Conservation (phyloP, 371 early-diverging fungal genomes). For the Quaeritorhiza haematococci region DNA sequence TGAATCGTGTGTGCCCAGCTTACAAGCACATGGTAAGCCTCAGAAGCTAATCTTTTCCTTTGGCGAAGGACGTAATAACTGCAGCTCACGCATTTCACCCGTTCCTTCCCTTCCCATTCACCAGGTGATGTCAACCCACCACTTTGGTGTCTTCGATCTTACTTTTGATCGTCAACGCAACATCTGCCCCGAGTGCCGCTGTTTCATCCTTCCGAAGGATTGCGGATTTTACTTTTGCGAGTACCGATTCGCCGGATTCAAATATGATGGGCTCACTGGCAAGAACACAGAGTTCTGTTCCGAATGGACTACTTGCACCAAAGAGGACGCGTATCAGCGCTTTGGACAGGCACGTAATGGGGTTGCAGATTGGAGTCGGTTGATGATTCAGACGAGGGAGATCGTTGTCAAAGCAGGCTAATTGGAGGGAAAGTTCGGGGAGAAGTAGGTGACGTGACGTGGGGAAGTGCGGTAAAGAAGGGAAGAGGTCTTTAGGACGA, state of each 20-base stretch:
- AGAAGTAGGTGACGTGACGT: no score
- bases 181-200: neutral
- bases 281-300: neutral
- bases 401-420: no score
- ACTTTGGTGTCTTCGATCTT: neutral
- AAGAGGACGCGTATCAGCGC: neutral
- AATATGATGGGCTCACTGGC: neutral
- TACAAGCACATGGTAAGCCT: no score
- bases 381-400: neutral
- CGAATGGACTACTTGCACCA: neutral
- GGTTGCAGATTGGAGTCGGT: neutral
- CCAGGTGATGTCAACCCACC: neutral
- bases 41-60: no score
- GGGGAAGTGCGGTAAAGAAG: no score
- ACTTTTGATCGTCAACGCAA: neutral
- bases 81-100: neutral
- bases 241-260: neutral
- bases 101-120: neutral
- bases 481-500: no score
- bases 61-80: neutral
- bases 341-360: neutral
- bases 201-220: neutral
- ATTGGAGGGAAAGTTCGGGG: no score
- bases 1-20: no score
- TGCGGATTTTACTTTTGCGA: neutral